phyloP scores from a whole-genome alignment of 768 basidiomycete species.

The Tylopilus balloui region DNA sequence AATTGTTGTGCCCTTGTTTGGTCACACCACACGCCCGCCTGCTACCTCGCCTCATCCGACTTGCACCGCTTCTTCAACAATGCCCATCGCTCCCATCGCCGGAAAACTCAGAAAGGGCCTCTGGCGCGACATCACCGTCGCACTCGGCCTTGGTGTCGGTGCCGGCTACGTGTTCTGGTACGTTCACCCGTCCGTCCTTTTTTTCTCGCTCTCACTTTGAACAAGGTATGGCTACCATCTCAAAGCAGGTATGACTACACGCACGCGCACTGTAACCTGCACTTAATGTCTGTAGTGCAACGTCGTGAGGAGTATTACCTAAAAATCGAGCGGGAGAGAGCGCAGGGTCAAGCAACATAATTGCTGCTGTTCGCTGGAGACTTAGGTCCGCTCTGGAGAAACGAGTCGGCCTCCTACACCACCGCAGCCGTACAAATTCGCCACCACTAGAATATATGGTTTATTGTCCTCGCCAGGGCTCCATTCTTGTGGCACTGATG shows the following conservation, averaged over 20 bases:
- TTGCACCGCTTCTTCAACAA: slow-evolving; percentile 35
- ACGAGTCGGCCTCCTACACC: neutral
- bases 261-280: slow-evolving; percentile 3
- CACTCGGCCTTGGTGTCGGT: slow-evolving; percentile 71
- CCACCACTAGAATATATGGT: slow-evolving; percentile 10
- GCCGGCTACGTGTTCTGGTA: slow-evolving; percentile 83
- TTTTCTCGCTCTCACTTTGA: slow-evolving; percentile 25
- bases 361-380: neutral
- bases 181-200: slow-evolving; percentile 29
- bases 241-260: slow-evolving; percentile 53
- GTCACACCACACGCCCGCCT: slow-evolving; percentile 10
- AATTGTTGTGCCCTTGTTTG: slow-evolving; percentile 34
- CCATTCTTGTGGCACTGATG: slow-evolving; percentile 17
- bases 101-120: slow-evolving; percentile 92
- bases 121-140: slow-evolving; percentile 76
- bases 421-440: slow-evolving; percentile 11
- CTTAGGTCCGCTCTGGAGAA: neutral
- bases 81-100: slow-evolving; percentile 88
- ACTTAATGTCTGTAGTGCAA: slow-evolving; percentile 52
- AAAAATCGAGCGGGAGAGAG: slow-evolving; percentile 65
- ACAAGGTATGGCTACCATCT: slow-evolving; percentile 80
- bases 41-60: slow-evolving; percentile 17
- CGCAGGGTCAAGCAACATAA: slow-evolving; percentile 16
- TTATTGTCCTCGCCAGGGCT: slow-evolving; percentile 1
- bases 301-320: slow-evolving; percentile 83